Evolutionary conservation across 371 early-diverging fungal genomes (phyloP), one percentile per base, ranked within the genome.

Genomic region (Haplosporangium sp.): DNA sequence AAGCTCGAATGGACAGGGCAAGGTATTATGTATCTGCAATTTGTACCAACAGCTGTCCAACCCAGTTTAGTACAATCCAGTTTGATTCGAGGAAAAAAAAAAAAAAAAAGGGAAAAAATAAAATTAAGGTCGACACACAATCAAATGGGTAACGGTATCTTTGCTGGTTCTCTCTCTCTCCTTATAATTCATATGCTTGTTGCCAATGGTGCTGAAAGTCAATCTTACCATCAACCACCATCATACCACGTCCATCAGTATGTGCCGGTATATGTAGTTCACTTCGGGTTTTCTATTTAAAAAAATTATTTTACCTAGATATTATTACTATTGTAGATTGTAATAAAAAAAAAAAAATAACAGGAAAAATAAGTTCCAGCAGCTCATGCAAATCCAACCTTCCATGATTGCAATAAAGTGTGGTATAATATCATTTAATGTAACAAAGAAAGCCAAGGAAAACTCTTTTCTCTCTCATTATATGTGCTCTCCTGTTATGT

Each of bases 341-440:
- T 44, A 48, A 5, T 15, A 47, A 13, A 47, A 47, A 6, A 11
- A 44, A 7, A 44, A 44, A 6, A 42, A 42, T 10, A 1, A 42
- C 42, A 8, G 11, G 17, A 13, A 13, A 4, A n/a, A 17, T 11
- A 27, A 27, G 27, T 27, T 27, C 27, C 27, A 10, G 27, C 34
- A 55, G 55, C 55, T 55, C 55, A 55, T 55, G 55, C 55, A 55
- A 55, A 55, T 55, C 19, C 55, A 34, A 55, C 55, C 55, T 55
- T 55, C 55, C 55, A 55, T 55, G 27, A 55, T 6, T 34, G 27
- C 13, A 8, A 44, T 13, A 8, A 44, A 2, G 44, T n/a, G n/a
- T 52, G 52, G n/a, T 27, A 34, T 55, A 55, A 34, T 55, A 55
- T 55, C 8, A 55, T 55, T 55, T 55, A 55, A 55, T 55, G 55